Conservation (phyloP, 768 basidiomycete species). For the Calocybe gangraenosa region DNA sequence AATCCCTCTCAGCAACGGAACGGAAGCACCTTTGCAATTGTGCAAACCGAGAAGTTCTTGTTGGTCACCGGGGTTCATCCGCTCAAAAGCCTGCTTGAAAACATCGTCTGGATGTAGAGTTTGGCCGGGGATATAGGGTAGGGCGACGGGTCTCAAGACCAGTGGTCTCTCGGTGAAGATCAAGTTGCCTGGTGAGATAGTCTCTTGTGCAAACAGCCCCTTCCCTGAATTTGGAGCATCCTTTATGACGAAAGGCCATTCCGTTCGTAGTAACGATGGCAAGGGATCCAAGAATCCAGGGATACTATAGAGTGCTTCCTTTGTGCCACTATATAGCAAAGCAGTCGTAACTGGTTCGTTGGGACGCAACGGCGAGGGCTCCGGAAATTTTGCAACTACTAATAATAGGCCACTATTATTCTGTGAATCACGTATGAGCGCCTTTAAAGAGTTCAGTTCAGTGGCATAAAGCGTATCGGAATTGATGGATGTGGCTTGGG, state of each 20-base stretch:
- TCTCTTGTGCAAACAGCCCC: neutral
- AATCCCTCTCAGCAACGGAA: neutral
- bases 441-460: too few relatives aligned
- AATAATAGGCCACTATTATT: too few relatives aligned
- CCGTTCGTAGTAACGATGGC: neutral
- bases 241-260: neutral
- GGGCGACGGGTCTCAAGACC: too few relatives aligned
- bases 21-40: neutral
- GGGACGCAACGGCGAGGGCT: slow-evolving; percentile 1
- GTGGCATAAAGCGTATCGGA: too few relatives aligned
- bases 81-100: neutral
- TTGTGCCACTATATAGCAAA: neutral
- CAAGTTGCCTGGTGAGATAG: neutral
- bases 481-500: too few relatives aligned
- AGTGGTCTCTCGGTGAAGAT: neutral
- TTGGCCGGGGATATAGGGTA: too few relatives aligned
- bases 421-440: too few relatives aligned
- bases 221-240: neutral
- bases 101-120: too few relatives aligned
- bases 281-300: neutral
- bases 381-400: neutral
- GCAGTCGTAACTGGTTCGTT: neutral
- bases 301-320: slow-evolving; percentile 1
- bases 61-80: neutral
- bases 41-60: neutral